Percentiles rank a stretch among this genome's conserved stretches.
These are phyloP conservation scores for Teratosphaeria epicoccoides DNA, from an alignment of 2,329 filamentous ascomycete genomes.

Conservation along the genomic window DNA sequence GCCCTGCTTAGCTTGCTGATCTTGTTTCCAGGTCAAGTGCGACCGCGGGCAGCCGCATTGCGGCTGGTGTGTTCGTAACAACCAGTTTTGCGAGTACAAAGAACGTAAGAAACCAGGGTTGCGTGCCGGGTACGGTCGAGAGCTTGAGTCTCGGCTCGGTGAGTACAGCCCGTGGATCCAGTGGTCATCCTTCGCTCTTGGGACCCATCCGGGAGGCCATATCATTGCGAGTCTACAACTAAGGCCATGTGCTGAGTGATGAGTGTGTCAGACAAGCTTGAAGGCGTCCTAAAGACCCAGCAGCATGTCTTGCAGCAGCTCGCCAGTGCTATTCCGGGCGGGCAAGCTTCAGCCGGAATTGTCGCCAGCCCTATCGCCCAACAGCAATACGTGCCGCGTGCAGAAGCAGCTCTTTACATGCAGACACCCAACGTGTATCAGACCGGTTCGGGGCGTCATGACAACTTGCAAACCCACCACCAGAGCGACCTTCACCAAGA, in stretches of 20 bases:
- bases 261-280: constrained; percentile 33
- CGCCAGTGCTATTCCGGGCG: constrained; percentile 15
- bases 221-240: too few relatives aligned
- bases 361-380: constrained; percentile 6
- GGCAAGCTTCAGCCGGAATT: constrained; percentile 2
- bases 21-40: constrained; percentile 43
- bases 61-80: constrained; percentile 60
- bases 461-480: constrained; percentile 5
- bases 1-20: neutral
- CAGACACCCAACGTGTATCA: constrained; percentile 32
- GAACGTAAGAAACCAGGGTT: constrained; percentile 60
- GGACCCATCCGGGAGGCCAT: too few relatives aligned
- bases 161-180: constrained; percentile 20
- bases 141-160: constrained; percentile 50
- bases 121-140: constrained; percentile 43
- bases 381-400: constrained; percentile 32
- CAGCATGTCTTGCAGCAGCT: constrained; percentile 38
- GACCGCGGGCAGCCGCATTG: constrained; percentile 68
- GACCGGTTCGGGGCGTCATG: neutral
- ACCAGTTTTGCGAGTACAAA: constrained; percentile 56
- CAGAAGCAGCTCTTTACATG: constrained; percentile 37
- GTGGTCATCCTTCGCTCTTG: too few relatives aligned
- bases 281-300: constrained; percentile 34
- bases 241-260: neutral
- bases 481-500: constrained; percentile 8